Percentiles rank a stretch among this genome's conserved stretches.
Evolutionary conservation across 176 grass and related monocot genomes (phyloP).

Genomic region (Triticum turgidum): DNA sequence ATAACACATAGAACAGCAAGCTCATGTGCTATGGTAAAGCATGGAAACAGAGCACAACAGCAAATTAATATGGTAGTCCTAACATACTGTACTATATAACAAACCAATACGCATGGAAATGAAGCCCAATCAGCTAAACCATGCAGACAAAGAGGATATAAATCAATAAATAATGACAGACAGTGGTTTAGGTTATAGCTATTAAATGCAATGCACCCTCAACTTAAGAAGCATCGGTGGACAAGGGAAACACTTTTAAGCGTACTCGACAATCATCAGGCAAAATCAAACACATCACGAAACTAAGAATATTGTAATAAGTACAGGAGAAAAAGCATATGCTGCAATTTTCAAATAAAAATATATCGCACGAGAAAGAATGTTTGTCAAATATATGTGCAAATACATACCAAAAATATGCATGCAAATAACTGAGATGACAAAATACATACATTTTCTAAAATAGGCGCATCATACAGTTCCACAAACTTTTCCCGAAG

Average conservation of each 20-base stretch:
- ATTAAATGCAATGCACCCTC: not conserved
- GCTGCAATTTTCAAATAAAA: not conserved
- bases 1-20: not conserved
- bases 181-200: not conserved
- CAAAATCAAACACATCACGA: not conserved
- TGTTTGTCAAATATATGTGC: not conserved
- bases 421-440: constrained; percentile 18
- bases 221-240: not conserved
- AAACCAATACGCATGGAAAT: not conserved
- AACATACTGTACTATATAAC: not conserved
- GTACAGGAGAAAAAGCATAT: not conserved
- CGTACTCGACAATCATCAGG: not conserved
- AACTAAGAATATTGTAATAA: not conserved
- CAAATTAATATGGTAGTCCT: not conserved
- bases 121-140: not conserved
- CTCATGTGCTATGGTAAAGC: not conserved
- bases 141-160: not conserved
- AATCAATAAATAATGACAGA: not conserved
- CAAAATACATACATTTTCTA: constrained; percentile 74
- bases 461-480: constrained; percentile 81
- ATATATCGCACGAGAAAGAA: not conserved
- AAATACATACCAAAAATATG: not conserved
- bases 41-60: not conserved
- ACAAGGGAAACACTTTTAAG: not conserved
- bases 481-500: constrained; percentile 96